These are phyloP conservation scores for Alternaria sp. DNA, from an alignment of 2,329 filamentous ascomycete genomes.

Conservation along the genomic window DNA sequence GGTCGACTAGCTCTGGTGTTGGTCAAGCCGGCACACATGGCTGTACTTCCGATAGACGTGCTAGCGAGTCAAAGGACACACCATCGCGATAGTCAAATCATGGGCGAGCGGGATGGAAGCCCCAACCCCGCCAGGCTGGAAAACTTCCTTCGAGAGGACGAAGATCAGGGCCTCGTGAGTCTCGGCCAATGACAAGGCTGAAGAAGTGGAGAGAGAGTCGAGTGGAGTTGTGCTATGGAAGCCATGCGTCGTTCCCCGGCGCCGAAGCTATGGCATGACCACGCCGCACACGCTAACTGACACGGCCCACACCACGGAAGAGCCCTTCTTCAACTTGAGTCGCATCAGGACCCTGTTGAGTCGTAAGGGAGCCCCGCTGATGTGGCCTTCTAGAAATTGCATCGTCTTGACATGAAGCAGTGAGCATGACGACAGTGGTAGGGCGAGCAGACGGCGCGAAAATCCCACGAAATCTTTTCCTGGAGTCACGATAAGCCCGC, in stretches of 20 bases:
- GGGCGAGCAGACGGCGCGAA: not conserved
- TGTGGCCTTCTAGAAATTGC: conserved; percentile 44
- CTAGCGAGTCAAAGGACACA: conserved; percentile 27
- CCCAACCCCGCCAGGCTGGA: conserved; percentile 37
- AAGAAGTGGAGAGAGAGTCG: conserved; percentile 36
- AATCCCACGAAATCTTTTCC: conserved; percentile 20
- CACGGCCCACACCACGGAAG: conserved; percentile 30
- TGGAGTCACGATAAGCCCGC: conserved; percentile 25
- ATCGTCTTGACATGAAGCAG: conserved; percentile 15
- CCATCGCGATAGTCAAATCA: conserved; percentile 19
- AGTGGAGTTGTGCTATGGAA: conserved; percentile 43
- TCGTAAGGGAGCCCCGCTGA: conserved; percentile 33
- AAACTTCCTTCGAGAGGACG: conserved; percentile 33
- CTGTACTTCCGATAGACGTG: conserved; percentile 10
- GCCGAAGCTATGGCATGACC: conserved; percentile 39
- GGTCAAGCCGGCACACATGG: conserved; percentile 17
- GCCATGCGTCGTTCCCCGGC: conserved; percentile 48
- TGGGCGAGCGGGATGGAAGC: conserved; percentile 24
- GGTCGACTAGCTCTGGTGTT: conserved; percentile 7
- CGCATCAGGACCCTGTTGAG: conserved; percentile 35
- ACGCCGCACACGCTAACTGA: conserved; percentile 28
- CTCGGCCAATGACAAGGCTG: conserved; percentile 45
- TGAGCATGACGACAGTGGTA: conserved; percentile 10
- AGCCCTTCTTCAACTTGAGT: conserved; percentile 37
- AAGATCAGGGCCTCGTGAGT: conserved; percentile 45